phyloP scores from a whole-genome alignment of 306 rosid species.

The Cucurbita moschata region DNA sequence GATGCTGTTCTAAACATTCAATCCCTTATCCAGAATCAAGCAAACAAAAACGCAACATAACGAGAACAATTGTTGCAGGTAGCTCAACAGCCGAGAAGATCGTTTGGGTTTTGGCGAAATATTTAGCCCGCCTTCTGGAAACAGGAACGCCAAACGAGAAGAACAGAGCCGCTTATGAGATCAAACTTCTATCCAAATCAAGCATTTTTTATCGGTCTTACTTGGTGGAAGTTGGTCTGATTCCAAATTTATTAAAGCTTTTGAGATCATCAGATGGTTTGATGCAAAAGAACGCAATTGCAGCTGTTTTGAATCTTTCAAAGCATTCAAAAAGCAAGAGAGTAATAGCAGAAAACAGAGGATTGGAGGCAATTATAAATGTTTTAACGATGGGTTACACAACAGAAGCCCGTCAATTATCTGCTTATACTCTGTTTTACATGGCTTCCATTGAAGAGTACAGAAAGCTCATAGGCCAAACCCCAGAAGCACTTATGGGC shows the following conservation, averaged over 20 bases:
- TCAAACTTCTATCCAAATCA: conserved; percentile 54
- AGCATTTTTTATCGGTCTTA: conserved; percentile 59
- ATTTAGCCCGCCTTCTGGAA: conserved; percentile 19
- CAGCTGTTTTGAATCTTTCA: conserved; percentile 60
- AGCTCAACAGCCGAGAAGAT: conserved; percentile 41
- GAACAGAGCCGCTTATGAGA: conserved; percentile 45
- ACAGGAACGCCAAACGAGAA: conserved; percentile 19
- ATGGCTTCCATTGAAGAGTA: conserved; percentile 47
- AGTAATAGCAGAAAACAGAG: conserved; percentile 35
- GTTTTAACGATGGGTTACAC: conserved; percentile 39
- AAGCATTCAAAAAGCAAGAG: conserved; percentile 38
- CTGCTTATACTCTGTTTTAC: conserved; percentile 62
- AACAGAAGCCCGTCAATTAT: conserved; percentile 40
- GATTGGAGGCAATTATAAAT: conserved; percentile 31
- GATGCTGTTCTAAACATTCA: conserved; percentile 31
- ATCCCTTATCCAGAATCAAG: conserved; percentile 21
- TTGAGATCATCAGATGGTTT: conserved; percentile 18
- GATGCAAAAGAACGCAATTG: conserved; percentile 57
- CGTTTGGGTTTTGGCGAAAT: conserved; percentile 27
- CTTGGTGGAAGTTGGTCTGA: conserved; percentile 47
- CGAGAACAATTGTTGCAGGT: conserved; percentile 16
- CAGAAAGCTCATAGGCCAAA: conserved; percentile 36
- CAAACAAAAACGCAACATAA: conserved; percentile 20
- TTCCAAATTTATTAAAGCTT: conserved; percentile 35
- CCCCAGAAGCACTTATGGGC: conserved; percentile 38